Evolutionary conservation across 106 monocot species (phyloP), one percentile per base, ranked within the genome.

Genomic region (Acorus calamus): DNA sequence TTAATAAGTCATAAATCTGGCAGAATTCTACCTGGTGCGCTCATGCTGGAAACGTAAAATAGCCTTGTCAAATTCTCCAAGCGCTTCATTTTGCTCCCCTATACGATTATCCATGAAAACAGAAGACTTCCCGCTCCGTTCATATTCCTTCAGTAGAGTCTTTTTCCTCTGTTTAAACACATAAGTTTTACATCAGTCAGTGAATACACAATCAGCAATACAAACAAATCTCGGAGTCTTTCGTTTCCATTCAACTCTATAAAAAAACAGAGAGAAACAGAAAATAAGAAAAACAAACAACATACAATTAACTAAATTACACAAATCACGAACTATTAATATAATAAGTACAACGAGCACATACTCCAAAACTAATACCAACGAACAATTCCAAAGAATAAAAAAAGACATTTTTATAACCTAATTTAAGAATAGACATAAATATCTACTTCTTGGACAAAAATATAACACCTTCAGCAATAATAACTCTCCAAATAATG

Each of bases 81-180:
- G 81, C 3, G 78, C 71, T 44, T 84, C 81, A 60, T 94, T 77
- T 8, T 73, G 67, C 71, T 96, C 94, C 4, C 94, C 94, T 60
- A 90, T 90, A 52, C 90, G 73, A 64, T 75, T 82, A 63, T 96
- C 94, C 7, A 84, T 42, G 56, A 96, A 96, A 44, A 62, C 59
- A 4, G 94, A 78, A 12, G 90, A 84, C 71, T 96, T 96, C 48
- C 58, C 55, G 55, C 84, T 85, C 65, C 82, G 69, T 63, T 85
- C 82, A 44, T 82, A 96, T 72, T 96, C 90, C 84, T 80, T 82
- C 71, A 84, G 70, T 50, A 96, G 11, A 6, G 94, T 90, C 49
- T 87, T 87, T 73, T 82, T 85, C 76, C 90, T 87, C 90, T 93
- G 83, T 50, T 47, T 28, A 28, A 59, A 28, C 56, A 7, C 14